These are phyloP conservation scores for Amphicarpaea edgeworthii DNA, from an alignment of 306 rosid genomes.

Conservation along the genomic window DNA sequence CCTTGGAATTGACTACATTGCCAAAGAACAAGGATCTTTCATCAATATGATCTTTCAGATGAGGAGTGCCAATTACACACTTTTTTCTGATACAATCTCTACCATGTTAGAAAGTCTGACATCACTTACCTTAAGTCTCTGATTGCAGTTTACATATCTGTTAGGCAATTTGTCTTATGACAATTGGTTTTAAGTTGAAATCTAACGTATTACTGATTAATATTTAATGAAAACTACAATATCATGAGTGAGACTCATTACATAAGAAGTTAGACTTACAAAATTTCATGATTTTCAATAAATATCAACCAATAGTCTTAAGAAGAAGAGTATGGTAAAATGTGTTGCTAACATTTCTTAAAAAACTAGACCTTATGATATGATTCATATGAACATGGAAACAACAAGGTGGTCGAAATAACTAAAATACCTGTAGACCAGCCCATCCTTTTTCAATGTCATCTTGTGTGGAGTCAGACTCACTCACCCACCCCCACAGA, in stretches of 20 bases:
- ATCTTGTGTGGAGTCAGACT: slow-evolving; percentile 43
- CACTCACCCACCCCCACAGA: slow-evolving; percentile 51
- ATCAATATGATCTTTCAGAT: background rate
- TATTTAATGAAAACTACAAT: background rate
- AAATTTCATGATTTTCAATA: background rate
- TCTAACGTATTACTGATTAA: too few species aligned
- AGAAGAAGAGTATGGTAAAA: too few species aligned
- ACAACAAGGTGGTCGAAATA: background rate
- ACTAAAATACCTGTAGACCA: slow-evolving; percentile 62
- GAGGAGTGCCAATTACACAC: background rate
- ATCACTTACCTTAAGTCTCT: too few species aligned
- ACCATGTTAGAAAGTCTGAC: too few species aligned
- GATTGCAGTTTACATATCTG: too few species aligned
- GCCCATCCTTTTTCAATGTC: slow-evolving; percentile 62
- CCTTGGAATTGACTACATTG: slow-evolving; percentile 62
- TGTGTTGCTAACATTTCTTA: background rate
- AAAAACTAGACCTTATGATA: background rate
- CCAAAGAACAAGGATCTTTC: slow-evolving; percentile 7
- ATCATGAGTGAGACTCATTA: background rate
- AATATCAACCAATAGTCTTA: background rate
- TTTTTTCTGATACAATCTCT: background rate
- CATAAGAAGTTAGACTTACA: background rate
- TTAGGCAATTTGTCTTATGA: too few species aligned
- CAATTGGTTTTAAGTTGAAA: too few species aligned
- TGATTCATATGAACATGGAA: background rate